Conservation (phyloP, 495 filamentous ascomycete species). For the Penicillium robsamsonii region DNA sequence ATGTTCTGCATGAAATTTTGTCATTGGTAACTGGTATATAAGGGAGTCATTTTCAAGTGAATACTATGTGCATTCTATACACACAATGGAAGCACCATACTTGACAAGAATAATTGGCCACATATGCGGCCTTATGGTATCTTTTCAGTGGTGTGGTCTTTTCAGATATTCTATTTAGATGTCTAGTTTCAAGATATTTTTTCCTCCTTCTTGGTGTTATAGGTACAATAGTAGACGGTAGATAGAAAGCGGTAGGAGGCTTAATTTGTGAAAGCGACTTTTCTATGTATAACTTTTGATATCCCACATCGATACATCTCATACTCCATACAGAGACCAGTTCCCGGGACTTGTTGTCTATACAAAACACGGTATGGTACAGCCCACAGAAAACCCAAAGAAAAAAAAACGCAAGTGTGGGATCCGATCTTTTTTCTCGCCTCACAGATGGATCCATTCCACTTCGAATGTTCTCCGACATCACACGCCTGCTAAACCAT, state of each 20-base stretch:
- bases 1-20: slow-evolving; percentile 3
- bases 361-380: slow-evolving; percentile 11
- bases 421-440: slow-evolving; percentile 2
- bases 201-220: too few species aligned
- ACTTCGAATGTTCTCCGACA: slow-evolving; percentile 1
- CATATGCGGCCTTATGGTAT: too few species aligned
- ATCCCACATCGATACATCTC: slow-evolving; percentile 7
- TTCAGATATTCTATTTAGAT: too few species aligned
- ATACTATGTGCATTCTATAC: not conserved
- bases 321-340: slow-evolving; percentile 1
- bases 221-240: too few species aligned
- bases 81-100: slow-evolving; percentile 1
- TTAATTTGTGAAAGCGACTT: too few species aligned
- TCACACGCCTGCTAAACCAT: slow-evolving; percentile 2
- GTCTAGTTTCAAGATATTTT: too few species aligned
- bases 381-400: slow-evolving; percentile 1
- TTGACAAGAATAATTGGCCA: too few species aligned
- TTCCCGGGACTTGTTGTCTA: slow-evolving; percentile 16
- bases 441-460: slow-evolving; percentile 11
- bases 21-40: not conserved
- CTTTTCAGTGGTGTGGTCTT: too few species aligned
- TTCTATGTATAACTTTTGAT: not conserved
- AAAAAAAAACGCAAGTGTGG: slow-evolving; percentile 6
- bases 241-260: too few species aligned
- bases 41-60: slow-evolving; percentile 1